A percentile compares a stretch with the other conserved stretches of the same genome.
phyloP scores from a whole-genome alignment of 1,284 basidiomycete genomes.

The Puccinia triticina region DNA sequence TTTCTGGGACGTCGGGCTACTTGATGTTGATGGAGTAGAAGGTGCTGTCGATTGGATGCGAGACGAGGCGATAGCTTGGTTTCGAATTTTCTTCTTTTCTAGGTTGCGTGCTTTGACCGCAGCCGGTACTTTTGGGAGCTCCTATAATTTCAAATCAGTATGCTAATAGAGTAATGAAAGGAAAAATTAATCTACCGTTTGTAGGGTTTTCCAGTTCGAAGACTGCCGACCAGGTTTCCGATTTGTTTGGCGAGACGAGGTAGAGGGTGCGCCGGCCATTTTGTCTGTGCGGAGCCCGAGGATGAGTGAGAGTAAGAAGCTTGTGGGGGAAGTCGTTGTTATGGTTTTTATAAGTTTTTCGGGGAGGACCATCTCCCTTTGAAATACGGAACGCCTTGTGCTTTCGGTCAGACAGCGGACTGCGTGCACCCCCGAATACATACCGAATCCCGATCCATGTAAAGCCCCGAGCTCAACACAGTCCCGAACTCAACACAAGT shows the following conservation, averaged over 20 bases:
- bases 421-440: too few relatives aligned
- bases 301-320: not conserved
- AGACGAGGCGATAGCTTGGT: not conserved
- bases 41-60: not conserved
- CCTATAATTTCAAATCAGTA: not conserved
- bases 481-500: too few relatives aligned
- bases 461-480: too few relatives aligned
- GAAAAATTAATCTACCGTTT: slow-evolving; percentile 1
- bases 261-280: not conserved
- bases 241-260: not conserved
- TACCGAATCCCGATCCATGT: too few relatives aligned
- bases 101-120: slow-evolving; percentile 13
- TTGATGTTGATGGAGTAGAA: not conserved
- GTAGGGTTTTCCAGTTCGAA: slow-evolving; percentile 10
- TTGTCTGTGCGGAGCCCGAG: not conserved
- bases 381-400: too few relatives aligned
- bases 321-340: not conserved
- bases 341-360: too few relatives aligned
- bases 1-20: not conserved
- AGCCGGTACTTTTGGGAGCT: slow-evolving; percentile 15
- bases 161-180: not conserved
- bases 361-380: too few relatives aligned
- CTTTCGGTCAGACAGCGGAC: too few relatives aligned
- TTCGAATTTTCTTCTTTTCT: slow-evolving; percentile 5
- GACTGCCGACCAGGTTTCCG: slow-evolving; percentile 4